phyloP scores from a whole-genome alignment of 148 eudicot genomes.

The Rhododendron mucronatum region DNA sequence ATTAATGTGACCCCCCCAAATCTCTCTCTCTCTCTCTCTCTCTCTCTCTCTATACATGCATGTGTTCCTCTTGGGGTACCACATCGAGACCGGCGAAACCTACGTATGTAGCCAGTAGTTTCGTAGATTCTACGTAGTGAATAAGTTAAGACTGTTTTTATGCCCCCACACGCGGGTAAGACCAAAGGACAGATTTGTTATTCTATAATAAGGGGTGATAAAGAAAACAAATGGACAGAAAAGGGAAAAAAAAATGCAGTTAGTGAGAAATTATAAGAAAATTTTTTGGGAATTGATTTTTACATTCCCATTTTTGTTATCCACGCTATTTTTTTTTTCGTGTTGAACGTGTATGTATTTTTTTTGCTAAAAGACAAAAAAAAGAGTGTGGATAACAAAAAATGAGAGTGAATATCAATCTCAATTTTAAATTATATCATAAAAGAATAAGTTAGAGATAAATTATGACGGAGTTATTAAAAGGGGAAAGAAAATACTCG shows the following conservation, averaged over 20 bases:
- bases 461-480: background rate
- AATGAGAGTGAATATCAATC: too few species aligned
- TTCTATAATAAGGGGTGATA: background rate
- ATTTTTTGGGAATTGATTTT: too few species aligned
- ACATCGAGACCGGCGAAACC: constrained; percentile 13
- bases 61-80: background rate
- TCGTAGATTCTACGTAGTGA: constrained; percentile 10
- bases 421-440: too few species aligned
- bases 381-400: too few species aligned
- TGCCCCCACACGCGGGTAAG: background rate
- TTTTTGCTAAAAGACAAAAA: too few species aligned
- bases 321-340: too few species aligned
- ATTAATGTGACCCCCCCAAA: background rate
- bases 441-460: too few species aligned
- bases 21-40: background rate
- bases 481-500: background rate
- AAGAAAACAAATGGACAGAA: background rate
- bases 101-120: background rate
- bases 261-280: too few species aligned
- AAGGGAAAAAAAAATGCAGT: too few species aligned
- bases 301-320: too few species aligned
- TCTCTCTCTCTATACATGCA: background rate
- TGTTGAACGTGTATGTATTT: too few species aligned
- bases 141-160: background rate
- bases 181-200: background rate